phyloP scores from a whole-genome alignment of 768 basidiomycete species.

The Dioszegia hungarica region DNA sequence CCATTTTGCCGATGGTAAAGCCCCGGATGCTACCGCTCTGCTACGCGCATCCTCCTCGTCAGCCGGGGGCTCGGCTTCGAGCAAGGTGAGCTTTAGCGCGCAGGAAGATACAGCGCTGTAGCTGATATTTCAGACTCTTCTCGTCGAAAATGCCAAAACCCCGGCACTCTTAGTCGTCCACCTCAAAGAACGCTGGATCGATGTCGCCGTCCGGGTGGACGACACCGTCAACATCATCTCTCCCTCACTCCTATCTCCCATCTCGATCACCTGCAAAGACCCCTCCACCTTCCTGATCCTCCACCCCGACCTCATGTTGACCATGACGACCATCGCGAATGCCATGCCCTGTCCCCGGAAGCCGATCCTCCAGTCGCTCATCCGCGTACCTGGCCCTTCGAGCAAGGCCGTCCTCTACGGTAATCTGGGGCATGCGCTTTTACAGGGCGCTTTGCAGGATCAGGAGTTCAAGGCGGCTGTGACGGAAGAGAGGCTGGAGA shows the following conservation, averaged over 20 bases:
- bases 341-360: conserved; percentile 78
- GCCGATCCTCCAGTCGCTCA: conserved; percentile 62
- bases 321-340: conserved; percentile 80
- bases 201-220: conserved; percentile 53
- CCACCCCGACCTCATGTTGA: conserved; percentile 87
- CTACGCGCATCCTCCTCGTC: too few species aligned
- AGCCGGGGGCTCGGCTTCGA: too few species aligned
- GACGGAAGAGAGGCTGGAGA: conserved; percentile 28
- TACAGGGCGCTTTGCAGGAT: conserved; percentile 67
- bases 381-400: conserved; percentile 57
- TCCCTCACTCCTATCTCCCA: conserved; percentile 53
- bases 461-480: conserved; percentile 36
- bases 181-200: conserved; percentile 73
- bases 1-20: conserved; percentile 15
- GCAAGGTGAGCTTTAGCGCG: neutral
- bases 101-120: neutral
- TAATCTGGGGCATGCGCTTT: conserved; percentile 84
- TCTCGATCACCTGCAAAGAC: conserved; percentile 56
- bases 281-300: conserved; percentile 65
- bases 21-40: neutral
- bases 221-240: conserved; percentile 70
- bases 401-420: conserved; percentile 65
- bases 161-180: conserved; percentile 57
- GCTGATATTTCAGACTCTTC: conserved; percentile 8
- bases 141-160: neutral